Percentiles rank a stretch among this genome's conserved stretches.
These are phyloP conservation scores for Calonectria fujianensis DNA, from an alignment of 2,329 filamentous ascomycete species.

Conservation along the genomic window DNA sequence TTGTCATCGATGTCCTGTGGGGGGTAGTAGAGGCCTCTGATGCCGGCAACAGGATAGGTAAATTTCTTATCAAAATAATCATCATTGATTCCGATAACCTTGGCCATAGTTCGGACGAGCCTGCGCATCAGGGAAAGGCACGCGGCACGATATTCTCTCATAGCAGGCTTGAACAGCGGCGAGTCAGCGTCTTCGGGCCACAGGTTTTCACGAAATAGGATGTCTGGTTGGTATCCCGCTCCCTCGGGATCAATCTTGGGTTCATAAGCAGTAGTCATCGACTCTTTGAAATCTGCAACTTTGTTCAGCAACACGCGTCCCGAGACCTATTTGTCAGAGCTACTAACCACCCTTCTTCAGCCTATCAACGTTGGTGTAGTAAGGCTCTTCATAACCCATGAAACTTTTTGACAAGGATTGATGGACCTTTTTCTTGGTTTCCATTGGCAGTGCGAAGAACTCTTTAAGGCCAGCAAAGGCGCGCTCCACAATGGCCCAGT, in stretches of 20 bases:
- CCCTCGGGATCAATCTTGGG: neutral
- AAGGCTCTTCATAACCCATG: conserved; percentile 8
- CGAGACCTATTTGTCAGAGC: too few species aligned
- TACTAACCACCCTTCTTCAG: conserved; percentile 8
- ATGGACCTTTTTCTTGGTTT: conserved; percentile 12
- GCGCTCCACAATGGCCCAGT: conserved; percentile 13
- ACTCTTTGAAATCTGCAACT: neutral
- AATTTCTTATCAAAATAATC: conserved; percentile 2
- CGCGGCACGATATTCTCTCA: conserved; percentile 8
- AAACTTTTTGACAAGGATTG: neutral
- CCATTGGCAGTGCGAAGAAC: neutral
- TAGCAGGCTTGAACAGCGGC: neutral
- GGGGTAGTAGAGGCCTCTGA: conserved; percentile 4
- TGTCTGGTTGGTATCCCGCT: conserved; percentile 1
- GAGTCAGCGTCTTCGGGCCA: conserved; percentile 2
- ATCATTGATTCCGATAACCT: conserved; percentile 6
- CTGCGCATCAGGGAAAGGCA: conserved; percentile 3
- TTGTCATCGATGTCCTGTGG: neutral
- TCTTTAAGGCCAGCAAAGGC: neutral
- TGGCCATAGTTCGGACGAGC: neutral
- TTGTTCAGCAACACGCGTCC: neutral
- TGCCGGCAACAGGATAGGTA: conserved; percentile 11
- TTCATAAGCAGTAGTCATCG: neutral
- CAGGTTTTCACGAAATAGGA: neutral
- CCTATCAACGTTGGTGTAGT: conserved; percentile 7